Percentiles rank a stretch among this genome's conserved stretches.
These are phyloP conservation scores for Artomyces pyxidatus DNA, from an alignment of 768 basidiomycete species.

Conservation along the genomic window DNA sequence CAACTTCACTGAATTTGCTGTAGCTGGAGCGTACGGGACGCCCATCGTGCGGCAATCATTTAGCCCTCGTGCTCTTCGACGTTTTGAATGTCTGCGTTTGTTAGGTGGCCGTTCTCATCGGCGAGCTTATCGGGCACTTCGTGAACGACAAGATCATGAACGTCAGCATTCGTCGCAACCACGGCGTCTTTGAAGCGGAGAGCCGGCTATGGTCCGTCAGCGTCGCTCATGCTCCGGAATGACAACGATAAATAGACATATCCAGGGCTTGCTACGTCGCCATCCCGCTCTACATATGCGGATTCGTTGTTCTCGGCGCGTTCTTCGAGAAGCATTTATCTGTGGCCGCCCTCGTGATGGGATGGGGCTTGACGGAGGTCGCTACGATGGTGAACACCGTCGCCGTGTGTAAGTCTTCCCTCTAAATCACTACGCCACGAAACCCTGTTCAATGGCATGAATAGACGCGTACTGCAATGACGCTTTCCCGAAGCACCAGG, in stretches of 20 bases:
- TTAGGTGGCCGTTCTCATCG: constrained; percentile 41
- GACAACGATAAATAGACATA: neutral
- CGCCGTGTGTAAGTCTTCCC: constrained; percentile 41
- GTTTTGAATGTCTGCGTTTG: neutral
- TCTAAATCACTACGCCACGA: constrained; percentile 5
- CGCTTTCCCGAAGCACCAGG: constrained; percentile 39
- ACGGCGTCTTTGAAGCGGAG: constrained; percentile 49
- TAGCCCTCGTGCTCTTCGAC: neutral
- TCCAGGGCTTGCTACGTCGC: constrained; percentile 56
- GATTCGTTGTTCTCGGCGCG: constrained; percentile 51
- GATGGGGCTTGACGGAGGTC: constrained; percentile 58
- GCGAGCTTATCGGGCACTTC: constrained; percentile 43
- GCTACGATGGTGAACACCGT: constrained; percentile 55
- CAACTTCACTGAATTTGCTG: constrained; percentile 40
- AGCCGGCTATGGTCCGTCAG: constrained; percentile 44
- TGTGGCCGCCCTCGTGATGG: constrained; percentile 49
- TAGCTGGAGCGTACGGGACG: constrained; percentile 47
- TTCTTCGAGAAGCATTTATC: constrained; percentile 44
- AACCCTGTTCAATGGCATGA: constrained; percentile 10
- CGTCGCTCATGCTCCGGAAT: too few species aligned
- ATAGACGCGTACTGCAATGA: constrained; percentile 42
- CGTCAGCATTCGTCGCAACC: constrained; percentile 33
- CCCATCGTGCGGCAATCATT: constrained; percentile 35
- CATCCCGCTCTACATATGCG: constrained; percentile 50
- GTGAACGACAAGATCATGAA: constrained; percentile 44